Evolutionary conservation across 1,284 basidiomycete genomes (phyloP), one percentile per base, ranked within the genome.

Genomic region (Cryptococcus depauperatus): DNA sequence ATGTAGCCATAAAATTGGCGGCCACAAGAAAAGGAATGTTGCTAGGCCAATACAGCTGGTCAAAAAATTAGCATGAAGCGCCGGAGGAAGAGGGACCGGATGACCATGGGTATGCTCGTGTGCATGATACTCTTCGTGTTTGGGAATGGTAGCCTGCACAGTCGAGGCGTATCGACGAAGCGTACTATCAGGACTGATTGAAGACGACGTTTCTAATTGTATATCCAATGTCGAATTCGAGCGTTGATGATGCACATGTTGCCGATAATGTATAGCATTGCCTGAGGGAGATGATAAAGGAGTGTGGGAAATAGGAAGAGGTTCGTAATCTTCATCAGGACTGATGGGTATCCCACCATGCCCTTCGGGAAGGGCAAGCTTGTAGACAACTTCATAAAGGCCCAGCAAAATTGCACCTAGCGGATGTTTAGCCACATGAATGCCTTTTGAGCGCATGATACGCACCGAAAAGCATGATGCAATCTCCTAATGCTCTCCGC

Each of bases 361-460:
- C 8, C 54, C 57, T 53, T 69, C 66, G 2, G 70, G 70, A 3
- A 71, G 55, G 3, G 64, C 59, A 47, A 69, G 56, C 50, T 71
- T 71, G 59, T 71, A 71, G 10, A 71, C 58, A 5, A 71, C 70
- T 47, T 71, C 70, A 52, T 71, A 71, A n/a, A 70, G 54, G 5
- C 68, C 70, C 0, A 71, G 51, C 1, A 61, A 40, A n/a, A 65
- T 53, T 1, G 68, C 68, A 29, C 67, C 67, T 65, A 44, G 10
- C 5, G 27, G 18, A 42, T 26, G 34, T 28, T n/a, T 34, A 5
- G 10, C 32, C 5, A 22, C n/a, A 37, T 3, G 4, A 16, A 37
- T n/a, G n/a, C n/a, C n/a, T n/a, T n/a, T n/a, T n/a, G n/a, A n/a
- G n/a, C n/a, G n/a, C 21, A 37, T 14, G n/a, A 7, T 13, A 57